These are phyloP conservation scores for Lichtheimia corymbifera DNA, from an alignment of 371 early-diverging fungal genomes.

Conservation along the genomic window DNA sequence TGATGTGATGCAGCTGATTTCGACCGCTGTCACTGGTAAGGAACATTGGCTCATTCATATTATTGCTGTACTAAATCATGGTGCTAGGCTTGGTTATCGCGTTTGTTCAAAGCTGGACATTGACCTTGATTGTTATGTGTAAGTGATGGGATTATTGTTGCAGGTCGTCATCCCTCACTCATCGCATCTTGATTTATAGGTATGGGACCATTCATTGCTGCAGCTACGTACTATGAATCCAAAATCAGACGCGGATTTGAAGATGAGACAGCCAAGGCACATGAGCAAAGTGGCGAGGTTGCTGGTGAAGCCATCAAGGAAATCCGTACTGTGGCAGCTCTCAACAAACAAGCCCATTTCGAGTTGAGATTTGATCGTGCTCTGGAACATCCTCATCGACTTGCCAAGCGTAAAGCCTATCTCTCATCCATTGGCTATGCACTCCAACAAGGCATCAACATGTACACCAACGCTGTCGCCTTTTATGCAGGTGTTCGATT, in stretches of 20 bases:
- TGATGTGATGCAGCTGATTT: slow-evolving; percentile 46
- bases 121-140: slow-evolving; percentile 61
- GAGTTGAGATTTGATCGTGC: slow-evolving; percentile 58
- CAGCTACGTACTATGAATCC: slow-evolving; percentile 47
- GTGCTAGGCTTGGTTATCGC: slow-evolving; percentile 44
- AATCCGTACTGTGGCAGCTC: slow-evolving; percentile 85
- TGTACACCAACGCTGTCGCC: slow-evolving; percentile 64
- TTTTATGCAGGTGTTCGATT: slow-evolving; percentile 62
- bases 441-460: slow-evolving; percentile 65
- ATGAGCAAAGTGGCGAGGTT: slow-evolving; percentile 70
- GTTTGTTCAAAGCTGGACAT: slow-evolving; percentile 55
- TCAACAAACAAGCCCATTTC: slow-evolving; percentile 79
- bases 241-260: slow-evolving; percentile 57
- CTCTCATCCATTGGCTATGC: slow-evolving; percentile 67
- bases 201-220: slow-evolving; percentile 52
- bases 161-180: too few species aligned
- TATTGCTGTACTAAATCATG: neutral
- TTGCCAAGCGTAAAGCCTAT: slow-evolving; percentile 59
- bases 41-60: neutral
- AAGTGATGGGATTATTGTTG: too few species aligned
- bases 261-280: slow-evolving; percentile 64
- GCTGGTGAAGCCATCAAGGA: slow-evolving; percentile 86
- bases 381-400: slow-evolving; percentile 65
- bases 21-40: slow-evolving; percentile 35
- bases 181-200: too few species aligned